Conservation (phyloP, 2,329 filamentous ascomycete genomes). For the Aotearoamyces nothofagi region DNA sequence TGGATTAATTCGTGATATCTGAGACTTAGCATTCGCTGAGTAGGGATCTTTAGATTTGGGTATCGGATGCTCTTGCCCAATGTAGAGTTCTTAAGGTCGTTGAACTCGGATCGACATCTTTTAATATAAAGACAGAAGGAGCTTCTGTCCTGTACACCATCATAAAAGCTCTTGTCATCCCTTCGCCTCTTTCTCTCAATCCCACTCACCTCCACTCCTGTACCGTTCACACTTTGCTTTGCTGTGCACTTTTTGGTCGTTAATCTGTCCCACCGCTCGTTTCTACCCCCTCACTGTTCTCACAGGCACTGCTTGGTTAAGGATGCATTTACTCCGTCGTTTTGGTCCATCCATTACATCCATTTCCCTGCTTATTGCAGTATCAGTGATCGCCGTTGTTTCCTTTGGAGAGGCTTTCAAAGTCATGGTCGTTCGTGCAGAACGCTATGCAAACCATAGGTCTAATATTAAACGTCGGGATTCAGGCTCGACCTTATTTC, state of each 20-base stretch:
- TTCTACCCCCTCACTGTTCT: too few species aligned
- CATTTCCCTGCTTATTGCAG: slow-evolving; percentile 8
- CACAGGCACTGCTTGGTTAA: too few species aligned
- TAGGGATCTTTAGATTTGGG: background rate
- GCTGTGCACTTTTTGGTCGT: background rate
- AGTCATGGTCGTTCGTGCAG: slow-evolving; percentile 4
- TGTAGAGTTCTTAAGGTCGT: too few species aligned
- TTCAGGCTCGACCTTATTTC: slow-evolving; percentile 7
- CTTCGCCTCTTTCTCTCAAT: too few species aligned
- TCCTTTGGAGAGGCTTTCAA: slow-evolving; percentile 13
- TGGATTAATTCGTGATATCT: background rate
- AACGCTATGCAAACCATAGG: slow-evolving; percentile 2
- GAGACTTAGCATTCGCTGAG: background rate
- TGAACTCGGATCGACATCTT: too few species aligned
- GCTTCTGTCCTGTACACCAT: background rate
- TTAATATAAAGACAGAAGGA: background rate
- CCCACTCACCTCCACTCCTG: too few species aligned
- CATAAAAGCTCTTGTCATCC: background rate
- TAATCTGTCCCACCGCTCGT: background rate
- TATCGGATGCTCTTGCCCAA: too few species aligned
- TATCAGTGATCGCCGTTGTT: slow-evolving; percentile 12
- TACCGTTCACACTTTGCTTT: background rate
- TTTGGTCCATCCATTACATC: slow-evolving; percentile 5
- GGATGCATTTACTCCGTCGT: slow-evolving; percentile 11
- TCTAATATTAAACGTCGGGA: slow-evolving; percentile 6